Evolutionary conservation across 2,329 filamentous ascomycete genomes (phyloP), one percentile per base, ranked within the genome.

Genomic region (Colletotrichum scovillei): DNA sequence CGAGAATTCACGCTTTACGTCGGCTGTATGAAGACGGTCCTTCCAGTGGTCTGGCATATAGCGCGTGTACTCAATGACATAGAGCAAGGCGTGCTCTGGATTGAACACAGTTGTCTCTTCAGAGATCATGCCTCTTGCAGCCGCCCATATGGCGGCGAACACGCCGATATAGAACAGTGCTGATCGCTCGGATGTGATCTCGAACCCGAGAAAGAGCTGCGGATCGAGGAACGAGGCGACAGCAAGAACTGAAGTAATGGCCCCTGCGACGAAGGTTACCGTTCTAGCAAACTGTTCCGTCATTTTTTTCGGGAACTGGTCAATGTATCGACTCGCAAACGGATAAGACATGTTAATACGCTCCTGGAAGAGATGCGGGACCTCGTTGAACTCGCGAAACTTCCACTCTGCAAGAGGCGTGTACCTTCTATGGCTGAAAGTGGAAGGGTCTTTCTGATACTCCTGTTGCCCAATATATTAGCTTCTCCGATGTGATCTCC

Each of bases 401-500:
- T 98, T 98, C 97, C 97, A 99, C 81, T 98, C 94, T 0, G 97
- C 97, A 63, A 98, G 89, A 1, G 95, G 94, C 0, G 96, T 98
- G 80, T 98, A 99, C 76, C 95, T 92, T 53, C 97, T 92, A 19
- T 95, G 93, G n/a, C 94, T 93, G 49, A 98, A 90, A 75, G 95
- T 92, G 0, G 94, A 92, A 0, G 95, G 96, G 75, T 98, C 97
- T 79, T 95, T 97, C 83, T 98, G 95, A 80, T 97, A 98, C 86
- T 99, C 96, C 93, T 95, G 73, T 3, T 56, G n/a, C 22, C 16
- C 24, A 38, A 11, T 26, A 28, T 16, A 52, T 63, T 53, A 66
- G 56, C 28, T n/a, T 28, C 22, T 52, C 30, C 28, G 5, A 46
- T 59, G 12, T 24, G 26, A n/a, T 22, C n/a, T 58, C 35, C 49